A percentile compares a stretch with the other conserved stretches of the same genome.
These are phyloP conservation scores for Monosporascus ibericus DNA, from an alignment of 2,329 filamentous ascomycete species.

Conservation along the genomic window DNA sequence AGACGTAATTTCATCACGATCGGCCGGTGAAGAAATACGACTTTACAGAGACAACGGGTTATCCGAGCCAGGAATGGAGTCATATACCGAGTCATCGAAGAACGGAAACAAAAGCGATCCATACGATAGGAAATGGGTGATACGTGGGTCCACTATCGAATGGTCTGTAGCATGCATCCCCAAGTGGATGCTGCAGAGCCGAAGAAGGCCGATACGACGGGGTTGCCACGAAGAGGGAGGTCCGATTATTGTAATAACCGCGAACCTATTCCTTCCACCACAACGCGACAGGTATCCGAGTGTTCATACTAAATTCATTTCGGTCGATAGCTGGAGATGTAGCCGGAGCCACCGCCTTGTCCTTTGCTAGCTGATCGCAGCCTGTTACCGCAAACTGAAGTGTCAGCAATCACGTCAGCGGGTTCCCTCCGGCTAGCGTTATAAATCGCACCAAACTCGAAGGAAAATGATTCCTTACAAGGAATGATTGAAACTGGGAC, in stretches of 20 bases:
- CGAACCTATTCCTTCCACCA: conserved; percentile 17
- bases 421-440: conserved; percentile 67
- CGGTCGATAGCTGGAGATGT: conserved; percentile 35
- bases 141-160: conserved; percentile 15
- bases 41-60: conserved; percentile 13
- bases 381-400: conserved; percentile 78
- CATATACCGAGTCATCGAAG: conserved; percentile 30
- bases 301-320: conserved; percentile 31
- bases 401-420: conserved; percentile 74
- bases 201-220: conserved; percentile 14
- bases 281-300: conserved; percentile 17
- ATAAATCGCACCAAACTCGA: conserved; percentile 74
- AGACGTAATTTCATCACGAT: conserved; percentile 9
- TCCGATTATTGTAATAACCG: conserved; percentile 15
- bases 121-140: conserved; percentile 27
- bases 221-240: conserved; percentile 17
- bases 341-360: conserved; percentile 36
- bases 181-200: conserved; percentile 13
- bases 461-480: conserved; percentile 85
- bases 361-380: conserved; percentile 77
- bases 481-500: conserved; percentile 55
- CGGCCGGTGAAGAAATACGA: conserved; percentile 12
- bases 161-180: conserved; percentile 16
- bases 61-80: conserved; percentile 30
- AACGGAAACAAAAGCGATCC: conserved; percentile 32